Evolutionary conservation across 345 rosid species (phyloP).

Genomic region (Arabidopsis suecica): DNA sequence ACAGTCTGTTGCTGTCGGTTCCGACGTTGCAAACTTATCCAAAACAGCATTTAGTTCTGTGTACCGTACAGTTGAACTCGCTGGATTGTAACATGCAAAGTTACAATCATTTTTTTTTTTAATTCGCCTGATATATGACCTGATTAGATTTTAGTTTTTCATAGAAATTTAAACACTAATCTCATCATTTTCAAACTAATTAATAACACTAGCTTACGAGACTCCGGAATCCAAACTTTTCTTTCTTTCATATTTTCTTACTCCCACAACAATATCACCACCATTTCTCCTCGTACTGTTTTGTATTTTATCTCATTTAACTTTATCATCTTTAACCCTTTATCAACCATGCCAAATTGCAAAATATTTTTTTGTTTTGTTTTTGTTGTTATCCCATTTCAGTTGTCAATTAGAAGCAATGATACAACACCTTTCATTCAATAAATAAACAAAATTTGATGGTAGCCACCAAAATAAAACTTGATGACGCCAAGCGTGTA

Average conservation of each 20-base stretch:
- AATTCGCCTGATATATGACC: background rate
- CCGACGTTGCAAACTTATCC: conserved; percentile 43
- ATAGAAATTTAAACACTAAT: background rate
- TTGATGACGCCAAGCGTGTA: conserved; percentile 20
- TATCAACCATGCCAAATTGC: background rate
- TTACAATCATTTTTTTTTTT: background rate
- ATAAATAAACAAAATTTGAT: too few species aligned
- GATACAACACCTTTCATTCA: too few species aligned
- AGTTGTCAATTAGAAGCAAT: too few species aligned
- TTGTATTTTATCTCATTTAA: too few species aligned
- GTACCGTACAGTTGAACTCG: conserved; percentile 38
- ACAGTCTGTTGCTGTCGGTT: conserved; percentile 18
- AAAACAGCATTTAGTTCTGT: conserved; percentile 23
- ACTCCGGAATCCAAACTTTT: too few species aligned
- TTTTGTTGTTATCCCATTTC: too few species aligned
- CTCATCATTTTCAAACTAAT: too few species aligned
- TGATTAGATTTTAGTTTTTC: background rate
- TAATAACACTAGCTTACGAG: too few species aligned
- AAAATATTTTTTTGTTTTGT: background rate
- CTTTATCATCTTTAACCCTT: background rate
- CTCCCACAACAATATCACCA: background rate
- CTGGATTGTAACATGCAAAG: conserved; percentile 40
- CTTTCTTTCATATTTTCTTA: too few species aligned
- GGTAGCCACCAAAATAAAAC: background rate
- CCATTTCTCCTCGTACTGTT: background rate